Conservation (phyloP, 495 filamentous ascomycete species). For the Jackrogersella multiformis region DNA sequence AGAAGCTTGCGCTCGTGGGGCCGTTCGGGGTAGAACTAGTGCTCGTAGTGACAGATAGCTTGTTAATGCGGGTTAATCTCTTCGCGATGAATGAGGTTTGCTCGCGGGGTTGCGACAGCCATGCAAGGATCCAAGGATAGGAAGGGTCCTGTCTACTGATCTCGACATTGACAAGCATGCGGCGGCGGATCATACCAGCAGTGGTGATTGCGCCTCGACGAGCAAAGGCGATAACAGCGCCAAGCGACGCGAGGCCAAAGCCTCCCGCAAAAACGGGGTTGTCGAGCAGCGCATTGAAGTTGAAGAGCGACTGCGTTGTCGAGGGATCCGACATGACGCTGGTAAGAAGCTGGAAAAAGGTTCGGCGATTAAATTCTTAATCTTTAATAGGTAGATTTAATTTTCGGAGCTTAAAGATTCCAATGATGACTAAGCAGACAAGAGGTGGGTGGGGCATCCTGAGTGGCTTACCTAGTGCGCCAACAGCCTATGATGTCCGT, state of each 20-base stretch:
- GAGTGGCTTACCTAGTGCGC: neutral
- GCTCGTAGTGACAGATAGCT: constrained; percentile 59
- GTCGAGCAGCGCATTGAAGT: constrained; percentile 61
- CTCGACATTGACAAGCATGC: constrained; percentile 93
- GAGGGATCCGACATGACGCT: constrained; percentile 45
- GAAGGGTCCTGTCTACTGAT: constrained; percentile 92
- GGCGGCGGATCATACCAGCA: constrained; percentile 75
- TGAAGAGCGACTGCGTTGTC: constrained; percentile 44
- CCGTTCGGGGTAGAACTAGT: constrained; percentile 68
- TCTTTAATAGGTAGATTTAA: constrained; percentile 7
- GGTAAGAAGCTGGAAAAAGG: constrained; percentile 9
- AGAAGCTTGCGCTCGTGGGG: constrained; percentile 80
- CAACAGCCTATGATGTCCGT: too few species aligned
- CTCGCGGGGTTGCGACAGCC: constrained; percentile 85
- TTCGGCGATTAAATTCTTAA: too few species aligned
- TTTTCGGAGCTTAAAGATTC: neutral
- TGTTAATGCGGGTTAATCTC: constrained; percentile 60
- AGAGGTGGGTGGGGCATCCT: too few species aligned
- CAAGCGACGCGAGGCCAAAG: constrained; percentile 87
- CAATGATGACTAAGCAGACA: constrained; percentile 18
- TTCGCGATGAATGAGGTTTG: constrained; percentile 56
- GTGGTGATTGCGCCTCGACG: constrained; percentile 76
- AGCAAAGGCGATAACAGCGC: constrained; percentile 76
- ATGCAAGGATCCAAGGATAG: constrained; percentile 92
- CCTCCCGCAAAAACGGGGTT: constrained; percentile 69